Conservation (phyloP, 2,329 filamentous ascomycete genomes). For the Phyllosticta ampelicida region DNA sequence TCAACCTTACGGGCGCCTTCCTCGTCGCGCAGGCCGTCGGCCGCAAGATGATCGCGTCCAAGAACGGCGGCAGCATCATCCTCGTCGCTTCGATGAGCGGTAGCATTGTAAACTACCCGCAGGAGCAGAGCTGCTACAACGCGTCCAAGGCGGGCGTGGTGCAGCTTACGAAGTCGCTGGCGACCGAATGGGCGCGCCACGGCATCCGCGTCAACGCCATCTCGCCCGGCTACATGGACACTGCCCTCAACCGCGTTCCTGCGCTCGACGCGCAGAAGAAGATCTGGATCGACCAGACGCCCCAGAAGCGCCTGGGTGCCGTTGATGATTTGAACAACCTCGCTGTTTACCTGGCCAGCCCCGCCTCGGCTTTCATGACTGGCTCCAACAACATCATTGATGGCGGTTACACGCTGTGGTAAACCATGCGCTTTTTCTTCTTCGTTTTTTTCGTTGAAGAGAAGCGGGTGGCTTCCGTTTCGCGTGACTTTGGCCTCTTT, state of each 20-base stretch:
- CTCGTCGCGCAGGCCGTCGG: slow-evolving; percentile 53
- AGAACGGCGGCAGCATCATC: slow-evolving; percentile 61
- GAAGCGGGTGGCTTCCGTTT: background rate
- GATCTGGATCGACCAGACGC: slow-evolving; percentile 65
- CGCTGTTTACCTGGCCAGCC: slow-evolving; percentile 64
- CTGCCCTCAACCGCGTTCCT: slow-evolving; percentile 66
- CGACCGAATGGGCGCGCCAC: slow-evolving; percentile 75
- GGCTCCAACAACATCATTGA: slow-evolving; percentile 59
- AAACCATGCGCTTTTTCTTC: background rate
- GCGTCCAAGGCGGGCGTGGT: slow-evolving; percentile 73
- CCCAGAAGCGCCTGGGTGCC: slow-evolving; percentile 59
- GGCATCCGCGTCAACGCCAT: slow-evolving; percentile 76
- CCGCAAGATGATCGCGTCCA: slow-evolving; percentile 55
- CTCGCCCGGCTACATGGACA: slow-evolving; percentile 81
- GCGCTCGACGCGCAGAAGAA: slow-evolving; percentile 72
- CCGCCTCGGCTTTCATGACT: slow-evolving; percentile 66
- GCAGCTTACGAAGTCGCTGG: slow-evolving; percentile 68
- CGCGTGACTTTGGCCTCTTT: background rate
- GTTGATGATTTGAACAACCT: slow-evolving; percentile 70
- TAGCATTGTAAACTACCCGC: slow-evolving; percentile 41
- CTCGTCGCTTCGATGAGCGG: slow-evolving; percentile 58
- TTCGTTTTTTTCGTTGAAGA: no score
- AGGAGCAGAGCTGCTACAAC: slow-evolving; percentile 76
- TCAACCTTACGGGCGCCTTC: slow-evolving; percentile 73
- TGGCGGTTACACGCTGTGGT: slow-evolving; percentile 33